These are phyloP conservation scores for Melampsora larici-populina DNA, from an alignment of 1,284 basidiomycete species.

Conservation along the genomic window DNA sequence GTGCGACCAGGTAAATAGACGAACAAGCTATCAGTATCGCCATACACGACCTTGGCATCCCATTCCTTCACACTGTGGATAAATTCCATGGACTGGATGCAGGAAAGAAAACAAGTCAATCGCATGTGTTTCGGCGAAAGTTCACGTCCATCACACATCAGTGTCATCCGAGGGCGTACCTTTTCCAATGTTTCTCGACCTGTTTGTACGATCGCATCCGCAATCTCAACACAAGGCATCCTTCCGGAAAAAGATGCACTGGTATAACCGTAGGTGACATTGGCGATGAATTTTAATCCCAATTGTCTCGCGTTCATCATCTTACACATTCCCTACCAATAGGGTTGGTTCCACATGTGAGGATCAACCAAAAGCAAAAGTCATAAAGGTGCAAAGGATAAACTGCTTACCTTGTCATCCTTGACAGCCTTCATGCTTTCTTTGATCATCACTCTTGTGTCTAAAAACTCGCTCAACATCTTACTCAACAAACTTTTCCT, in stretches of 20 bases:
- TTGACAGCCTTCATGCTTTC: constrained; percentile 81
- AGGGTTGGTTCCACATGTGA: constrained; percentile 2
- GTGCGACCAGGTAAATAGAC: constrained; percentile 82
- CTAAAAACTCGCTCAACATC: constrained; percentile 88
- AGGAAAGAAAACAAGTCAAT: constrained; percentile 1
- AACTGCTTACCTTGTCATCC: constrained; percentile 65
- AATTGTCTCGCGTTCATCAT: constrained; percentile 83
- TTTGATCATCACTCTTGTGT: constrained; percentile 97
- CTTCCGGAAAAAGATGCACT: constrained; percentile 87
- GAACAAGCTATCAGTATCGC: constrained; percentile 97
- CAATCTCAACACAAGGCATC: constrained; percentile 98
- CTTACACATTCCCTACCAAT: constrained; percentile 64
- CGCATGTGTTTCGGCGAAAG: constrained; percentile 8
- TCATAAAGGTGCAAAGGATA: background rate
- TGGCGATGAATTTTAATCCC: constrained; percentile 76
- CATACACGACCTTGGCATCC: constrained; percentile 90
- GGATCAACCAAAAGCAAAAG: background rate
- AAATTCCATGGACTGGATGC: constrained; percentile 68
- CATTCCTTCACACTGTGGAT: constrained; percentile 77
- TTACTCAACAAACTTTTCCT: constrained; percentile 79
- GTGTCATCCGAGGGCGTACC: constrained; percentile 56
- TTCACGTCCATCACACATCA: background rate
- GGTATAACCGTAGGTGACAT: constrained; percentile 94
- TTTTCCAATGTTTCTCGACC: constrained; percentile 93
- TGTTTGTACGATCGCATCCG: constrained; percentile 94